Evolutionary conservation across 1,284 basidiomycete genomes (phyloP), one percentile per base, ranked within the genome.

Genomic region (Ceratobasidium sp.): DNA sequence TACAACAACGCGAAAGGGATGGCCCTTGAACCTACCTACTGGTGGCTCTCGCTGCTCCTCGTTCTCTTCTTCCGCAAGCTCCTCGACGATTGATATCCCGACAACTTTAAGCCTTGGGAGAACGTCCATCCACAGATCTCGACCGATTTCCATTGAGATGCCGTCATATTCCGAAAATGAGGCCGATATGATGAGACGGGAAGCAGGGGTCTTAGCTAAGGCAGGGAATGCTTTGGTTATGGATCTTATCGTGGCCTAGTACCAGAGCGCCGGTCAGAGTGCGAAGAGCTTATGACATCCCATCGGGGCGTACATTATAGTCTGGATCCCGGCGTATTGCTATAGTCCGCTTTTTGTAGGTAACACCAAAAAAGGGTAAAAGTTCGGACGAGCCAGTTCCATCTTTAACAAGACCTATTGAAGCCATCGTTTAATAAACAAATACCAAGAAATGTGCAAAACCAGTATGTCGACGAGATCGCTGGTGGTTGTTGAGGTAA

Each of bases 71-170:
- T 68, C 48, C 23, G n/a, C 28, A 15, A 26, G 10, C n/a, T 28
- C 23, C 23, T 52, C 38, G 23, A 9, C 40, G n/a, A 65, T 44
- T 12, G 71, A 64, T 1, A 75, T 61, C 26, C 62, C 59, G 5
- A 61, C 61, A 23, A 75, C 38, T 40, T n/a, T 38, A 6, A 75
- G n/a, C 23, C 23, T 50, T 6, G 61, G 38, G 15, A 59, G 15
- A 13, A 65, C 33, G n/a, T 64, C 71, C 2, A 7, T 12, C 71
- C 71, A 75, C 20, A 75, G 33, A 42, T 75, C 61, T 23, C 26
- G 15, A n/a, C 23, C 62, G 28, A 75, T 38, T 9, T 75, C 59
- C 10, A 75, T 44, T 5, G 28, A 28, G n/a, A 75, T 17, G 28
- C 62, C 61, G 13, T 61, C 71, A 56, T 42, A 75, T 15, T 65